These are phyloP conservation scores for Zygotorulaspora chibaensis DNA, from an alignment of 805 yeast genomes.

Conservation along the genomic window DNA sequence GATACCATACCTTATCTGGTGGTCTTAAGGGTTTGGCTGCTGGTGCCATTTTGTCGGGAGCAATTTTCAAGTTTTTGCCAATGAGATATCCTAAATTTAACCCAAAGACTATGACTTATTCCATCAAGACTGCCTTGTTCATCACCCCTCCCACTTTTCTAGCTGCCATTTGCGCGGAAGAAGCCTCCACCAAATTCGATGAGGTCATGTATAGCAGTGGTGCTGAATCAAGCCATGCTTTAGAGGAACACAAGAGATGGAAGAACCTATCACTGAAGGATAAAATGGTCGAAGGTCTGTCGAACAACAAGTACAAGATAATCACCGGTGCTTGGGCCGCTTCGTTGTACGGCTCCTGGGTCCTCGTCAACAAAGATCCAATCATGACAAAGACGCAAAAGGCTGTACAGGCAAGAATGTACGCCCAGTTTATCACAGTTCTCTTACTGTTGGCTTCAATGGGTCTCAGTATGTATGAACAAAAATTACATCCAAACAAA, in stretches of 20 bases:
- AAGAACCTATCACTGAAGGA: constrained; percentile 44
- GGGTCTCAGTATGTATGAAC: constrained; percentile 61
- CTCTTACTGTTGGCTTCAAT: constrained; percentile 64
- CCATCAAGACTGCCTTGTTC: constrained; percentile 59
- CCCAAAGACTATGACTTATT: constrained; percentile 44
- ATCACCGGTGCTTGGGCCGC: constrained; percentile 76
- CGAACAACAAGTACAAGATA: constrained; percentile 59
- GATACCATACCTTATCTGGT: constrained; percentile 53
- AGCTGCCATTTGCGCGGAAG: constrained; percentile 65
- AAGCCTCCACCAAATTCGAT: constrained; percentile 65
- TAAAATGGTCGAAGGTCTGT: constrained; percentile 45
- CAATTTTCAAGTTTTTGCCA: constrained; percentile 49
- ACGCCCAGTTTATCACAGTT: constrained; percentile 81
- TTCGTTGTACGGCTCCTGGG: constrained; percentile 78
- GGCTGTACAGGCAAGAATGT: constrained; percentile 85
- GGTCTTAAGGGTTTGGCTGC: constrained; percentile 54
- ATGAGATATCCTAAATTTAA: constrained; percentile 43
- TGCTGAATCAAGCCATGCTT: constrained; percentile 35
- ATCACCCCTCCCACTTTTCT: constrained; percentile 63
- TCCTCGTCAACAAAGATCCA: constrained; percentile 63
- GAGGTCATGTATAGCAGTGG: constrained; percentile 51
- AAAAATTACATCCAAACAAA: constrained; percentile 45
- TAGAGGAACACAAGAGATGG: constrained; percentile 52
- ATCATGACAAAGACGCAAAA: constrained; percentile 73
- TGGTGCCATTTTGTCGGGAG: constrained; percentile 56